Percentiles rank a stretch among this genome's conserved stretches.
Evolutionary conservation across 345 rosid genomes (phyloP).

Genomic region (Balakata baccata): DNA sequence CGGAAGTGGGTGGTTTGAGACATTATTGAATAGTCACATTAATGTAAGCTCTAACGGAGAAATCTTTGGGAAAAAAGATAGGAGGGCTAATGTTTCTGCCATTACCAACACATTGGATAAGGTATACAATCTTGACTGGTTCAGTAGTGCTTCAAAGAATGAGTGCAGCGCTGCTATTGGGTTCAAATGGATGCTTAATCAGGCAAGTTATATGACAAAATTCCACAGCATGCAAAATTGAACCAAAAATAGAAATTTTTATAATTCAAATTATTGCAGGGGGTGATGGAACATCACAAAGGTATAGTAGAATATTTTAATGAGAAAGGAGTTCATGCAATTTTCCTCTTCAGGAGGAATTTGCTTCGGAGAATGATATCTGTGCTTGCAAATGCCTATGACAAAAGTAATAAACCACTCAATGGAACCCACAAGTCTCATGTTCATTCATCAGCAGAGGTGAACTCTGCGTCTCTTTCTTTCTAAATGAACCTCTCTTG

Average conservation of each 20-base stretch:
- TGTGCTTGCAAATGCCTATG: constrained; percentile 33
- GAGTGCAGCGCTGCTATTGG: constrained; percentile 43
- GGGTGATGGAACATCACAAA: constrained; percentile 31
- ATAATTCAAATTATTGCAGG: constrained; percentile 14
- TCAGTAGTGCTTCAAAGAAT: constrained; percentile 39
- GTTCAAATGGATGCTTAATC: constrained; percentile 46
- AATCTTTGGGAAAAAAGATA: constrained; percentile 29
- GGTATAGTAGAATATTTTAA: constrained; percentile 36
- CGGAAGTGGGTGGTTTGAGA: constrained; percentile 46
- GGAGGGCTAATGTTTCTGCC: constrained; percentile 32
- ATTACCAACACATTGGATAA: constrained; percentile 26
- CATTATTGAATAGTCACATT: constrained; percentile 41
- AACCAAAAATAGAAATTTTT: background rate
- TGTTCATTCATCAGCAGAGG: constrained; percentile 35
- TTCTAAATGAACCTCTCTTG: background rate
- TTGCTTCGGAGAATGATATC: constrained; percentile 40
- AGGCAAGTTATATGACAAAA: constrained; percentile 10
- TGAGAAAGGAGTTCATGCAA: constrained; percentile 34
- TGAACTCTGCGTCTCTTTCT: background rate
- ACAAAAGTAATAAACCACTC: constrained; percentile 28
- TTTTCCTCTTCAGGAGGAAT: constrained; percentile 37
- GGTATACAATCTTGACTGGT: constrained; percentile 38
- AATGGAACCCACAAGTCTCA: constrained; percentile 43
- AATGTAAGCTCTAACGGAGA: constrained; percentile 45
- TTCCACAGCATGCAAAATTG: background rate